phyloP scores from a whole-genome alignment of 192 early-diverging fungal genomes.

The Coemansia sp. region DNA sequence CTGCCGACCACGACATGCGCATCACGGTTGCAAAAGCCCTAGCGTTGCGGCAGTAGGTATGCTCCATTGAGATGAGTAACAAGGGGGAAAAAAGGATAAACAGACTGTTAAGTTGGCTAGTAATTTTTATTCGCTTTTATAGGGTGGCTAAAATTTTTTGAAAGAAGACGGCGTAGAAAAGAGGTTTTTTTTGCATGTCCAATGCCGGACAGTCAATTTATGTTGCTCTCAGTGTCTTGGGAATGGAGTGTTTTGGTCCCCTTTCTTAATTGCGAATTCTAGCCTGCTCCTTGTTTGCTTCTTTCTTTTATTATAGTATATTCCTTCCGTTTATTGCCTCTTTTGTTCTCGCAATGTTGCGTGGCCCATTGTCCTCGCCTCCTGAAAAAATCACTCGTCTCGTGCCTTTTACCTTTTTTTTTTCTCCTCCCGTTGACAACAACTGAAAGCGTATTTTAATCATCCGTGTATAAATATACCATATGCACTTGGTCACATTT shows the following conservation, averaged over 20 bases:
- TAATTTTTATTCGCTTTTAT: too few relatives aligned
- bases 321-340: slow-evolving; percentile 5
- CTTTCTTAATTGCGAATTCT: too few relatives aligned
- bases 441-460: too few relatives aligned
- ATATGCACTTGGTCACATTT: too few relatives aligned
- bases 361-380: not conserved
- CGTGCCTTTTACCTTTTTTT: not conserved
- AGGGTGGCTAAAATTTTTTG: too few relatives aligned
- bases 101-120: not conserved
- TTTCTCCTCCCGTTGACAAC: not conserved
- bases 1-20: not conserved
- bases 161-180: too few relatives aligned
- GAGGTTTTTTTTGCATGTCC: too few relatives aligned
- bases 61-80: not conserved
- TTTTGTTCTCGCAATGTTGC: not conserved
- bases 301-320: not conserved
- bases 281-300: too few relatives aligned
- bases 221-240: too few relatives aligned
- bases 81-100: not conserved
- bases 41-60: not conserved
- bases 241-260: too few relatives aligned
- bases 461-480: too few relatives aligned
- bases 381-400: not conserved
- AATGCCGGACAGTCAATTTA: too few relatives aligned
- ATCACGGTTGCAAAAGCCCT: not conserved